Evolutionary conservation across 1,139 yeast species (phyloP).

Genomic region (Meyerozyma athensensis): DNA sequence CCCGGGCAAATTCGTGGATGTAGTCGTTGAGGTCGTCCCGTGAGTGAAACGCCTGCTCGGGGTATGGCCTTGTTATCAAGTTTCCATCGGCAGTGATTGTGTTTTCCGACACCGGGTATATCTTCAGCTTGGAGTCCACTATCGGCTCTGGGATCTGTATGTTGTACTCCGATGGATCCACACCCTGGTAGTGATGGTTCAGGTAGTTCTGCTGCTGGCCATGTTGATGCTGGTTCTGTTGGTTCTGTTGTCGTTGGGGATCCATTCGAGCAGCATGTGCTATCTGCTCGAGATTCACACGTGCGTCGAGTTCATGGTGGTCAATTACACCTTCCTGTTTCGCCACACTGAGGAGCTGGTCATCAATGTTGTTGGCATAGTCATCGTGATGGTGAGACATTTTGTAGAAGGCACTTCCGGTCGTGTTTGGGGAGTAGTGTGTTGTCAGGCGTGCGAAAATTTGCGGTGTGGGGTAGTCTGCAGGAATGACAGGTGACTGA

Average conservation of each 20-base stretch:
- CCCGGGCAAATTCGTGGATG: conserved; percentile 53
- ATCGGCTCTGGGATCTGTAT: conserved; percentile 49
- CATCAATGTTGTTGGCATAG: conserved; percentile 42
- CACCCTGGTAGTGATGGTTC: conserved; percentile 14
- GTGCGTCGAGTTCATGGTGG: conserved; percentile 24
- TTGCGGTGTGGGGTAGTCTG: neutral
- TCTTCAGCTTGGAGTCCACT: conserved; percentile 40
- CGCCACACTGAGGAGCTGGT: conserved; percentile 38
- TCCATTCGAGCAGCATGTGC: conserved; percentile 23
- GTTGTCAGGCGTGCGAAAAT: conserved; percentile 5
- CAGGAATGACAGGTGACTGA: too few species aligned
- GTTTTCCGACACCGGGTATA: conserved; percentile 44
- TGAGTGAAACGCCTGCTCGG: conserved; percentile 48
- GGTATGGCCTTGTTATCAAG: conserved; percentile 51
- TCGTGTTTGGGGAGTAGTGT: conserved; percentile 29
- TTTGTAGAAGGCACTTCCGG: conserved; percentile 13
- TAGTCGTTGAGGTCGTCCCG: conserved; percentile 51
- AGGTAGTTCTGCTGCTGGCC: conserved; percentile 4
- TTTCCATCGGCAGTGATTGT: conserved; percentile 48
- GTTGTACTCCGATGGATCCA: conserved; percentile 40
- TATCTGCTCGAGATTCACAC: conserved; percentile 31
- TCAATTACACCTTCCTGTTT: conserved; percentile 28
- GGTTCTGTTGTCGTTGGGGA: conserved; percentile 7
- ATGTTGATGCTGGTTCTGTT: conserved; percentile 5
- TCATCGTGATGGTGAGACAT: conserved; percentile 24